Evolutionary conservation across 176 grass and related monocot species (phyloP), one percentile per base, ranked within the genome.

Genomic region (Calamus simplicifolius): DNA sequence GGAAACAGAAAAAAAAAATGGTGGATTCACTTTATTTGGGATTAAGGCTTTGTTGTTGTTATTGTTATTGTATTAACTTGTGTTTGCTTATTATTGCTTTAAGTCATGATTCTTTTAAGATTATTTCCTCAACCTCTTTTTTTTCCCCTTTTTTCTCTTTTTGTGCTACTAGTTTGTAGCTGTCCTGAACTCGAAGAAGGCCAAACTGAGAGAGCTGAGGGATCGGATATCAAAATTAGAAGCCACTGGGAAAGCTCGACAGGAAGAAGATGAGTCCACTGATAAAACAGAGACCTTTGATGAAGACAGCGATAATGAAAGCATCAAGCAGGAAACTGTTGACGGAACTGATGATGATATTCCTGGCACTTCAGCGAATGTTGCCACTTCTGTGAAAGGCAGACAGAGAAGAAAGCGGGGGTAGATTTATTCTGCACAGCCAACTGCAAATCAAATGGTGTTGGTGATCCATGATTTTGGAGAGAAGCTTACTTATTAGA

Each of bases 111-210:
- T 67, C 48, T 8, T 25, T 67, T 25, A 16, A 17, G 35, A 23
- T 28, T 59, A 8, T 26, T 25, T 23, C 10, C 58, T 76, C 5
- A 52, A 52, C 31, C 51, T 56, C 35, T 8, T 27, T 12, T 19
- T 49, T 54, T 1, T 43, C 27, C 27, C 55, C 51, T 50, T 8
- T 27, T 12, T 19, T 49, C 30, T 1, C 12, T 43, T 43, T 3
- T 43, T 29, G 43, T 74, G 48, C 12, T 31, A 82, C 58, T 75
- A 92, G 93, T 98, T 98, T 72, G 87, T 89, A 18, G 84, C 73
- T 43, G 70, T 88, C 29, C 61, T 98, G 18, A 92, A 92, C 71
- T 92, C 93, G 1, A 98, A 98, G 84, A 92, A 98, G 72, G 59
- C 73, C 75, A 92, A 89, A 58, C 81, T 98, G 54, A 78, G 81